phyloP scores from a whole-genome alignment of 371 early-diverging fungal species.

The Syncephalastrum sp. region DNA sequence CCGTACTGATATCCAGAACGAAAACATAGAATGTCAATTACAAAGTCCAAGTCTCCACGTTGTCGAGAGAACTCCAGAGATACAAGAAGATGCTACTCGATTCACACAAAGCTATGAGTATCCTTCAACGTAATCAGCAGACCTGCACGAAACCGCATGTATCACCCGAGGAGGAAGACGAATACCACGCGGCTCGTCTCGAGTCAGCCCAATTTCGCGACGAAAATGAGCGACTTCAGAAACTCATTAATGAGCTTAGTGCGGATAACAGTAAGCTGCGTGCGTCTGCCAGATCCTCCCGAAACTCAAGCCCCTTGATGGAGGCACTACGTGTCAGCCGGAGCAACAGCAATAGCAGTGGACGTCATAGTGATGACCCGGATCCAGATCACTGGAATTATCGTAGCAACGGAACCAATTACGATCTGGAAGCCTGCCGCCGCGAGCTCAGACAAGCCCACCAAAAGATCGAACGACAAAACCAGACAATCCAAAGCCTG shows the following conservation, averaged over 20 bases:
- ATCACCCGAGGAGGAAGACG: slow-evolving; percentile 46
- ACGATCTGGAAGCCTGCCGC: slow-evolving; percentile 16
- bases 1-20: not conserved
- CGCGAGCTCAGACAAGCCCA: slow-evolving; percentile 30
- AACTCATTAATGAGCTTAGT: slow-evolving; percentile 30
- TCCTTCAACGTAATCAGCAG: slow-evolving; percentile 37
- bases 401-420: slow-evolving; percentile 2
- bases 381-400: slow-evolving; percentile 14
- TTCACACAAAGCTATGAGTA: slow-evolving; percentile 43
- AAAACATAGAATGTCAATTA: slow-evolving; percentile 51
- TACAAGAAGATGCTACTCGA: slow-evolving; percentile 52
- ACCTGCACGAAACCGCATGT: slow-evolving; percentile 53
- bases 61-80: slow-evolving; percentile 47
- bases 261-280: slow-evolving; percentile 39
- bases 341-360: slow-evolving; percentile 14
- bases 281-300: slow-evolving; percentile 17
- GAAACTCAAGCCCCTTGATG: slow-evolving; percentile 17
- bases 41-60: slow-evolving; percentile 49
- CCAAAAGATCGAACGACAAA: slow-evolving; percentile 31
- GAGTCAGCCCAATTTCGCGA: slow-evolving; percentile 29
- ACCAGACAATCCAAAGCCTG: slow-evolving; percentile 24
- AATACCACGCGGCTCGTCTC: slow-evolving; percentile 36
- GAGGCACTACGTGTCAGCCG: slow-evolving; percentile 10
- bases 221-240: slow-evolving; percentile 37
- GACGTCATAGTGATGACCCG: slow-evolving; percentile 1